Percentiles rank a stretch among this genome's conserved stretches.
Evolutionary conservation across 371 early-diverging fungal genomes (phyloP).

Genomic region (Phascolomyces articulosus): DNA sequence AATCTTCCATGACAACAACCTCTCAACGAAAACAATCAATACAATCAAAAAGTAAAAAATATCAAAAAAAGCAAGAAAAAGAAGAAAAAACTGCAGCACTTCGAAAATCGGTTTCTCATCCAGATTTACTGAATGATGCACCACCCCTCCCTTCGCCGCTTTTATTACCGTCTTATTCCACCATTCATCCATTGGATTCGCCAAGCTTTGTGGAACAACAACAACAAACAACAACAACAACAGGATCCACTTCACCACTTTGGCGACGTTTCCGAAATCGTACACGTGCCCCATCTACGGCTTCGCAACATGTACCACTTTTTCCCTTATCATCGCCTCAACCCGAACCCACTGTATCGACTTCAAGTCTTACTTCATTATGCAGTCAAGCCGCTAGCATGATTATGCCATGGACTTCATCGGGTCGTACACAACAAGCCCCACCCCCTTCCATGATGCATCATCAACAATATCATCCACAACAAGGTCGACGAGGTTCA

Average conservation of each 20-base stretch:
- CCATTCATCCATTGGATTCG: constrained; percentile 7
- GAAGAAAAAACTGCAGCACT: not conserved
- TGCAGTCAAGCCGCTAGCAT: constrained; percentile 20
- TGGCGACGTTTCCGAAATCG: constrained; percentile 10
- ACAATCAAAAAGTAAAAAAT: not conserved
- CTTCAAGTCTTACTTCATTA: constrained; percentile 16
- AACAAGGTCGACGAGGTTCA: not conserved
- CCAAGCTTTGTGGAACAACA: constrained; percentile 4
- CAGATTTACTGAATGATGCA: constrained; percentile 2
- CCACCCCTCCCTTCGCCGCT: not conserved
- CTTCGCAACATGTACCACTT: not conserved
- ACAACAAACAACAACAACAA: not conserved
- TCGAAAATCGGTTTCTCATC: constrained; percentile 8
- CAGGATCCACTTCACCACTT: constrained; percentile 13
- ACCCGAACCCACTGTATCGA: not conserved
- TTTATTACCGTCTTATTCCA: not conserved
- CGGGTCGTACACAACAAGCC: constrained; percentile 8
- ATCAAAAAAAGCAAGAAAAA: not conserved
- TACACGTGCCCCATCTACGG: not conserved
- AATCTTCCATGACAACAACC: constrained; percentile 5
- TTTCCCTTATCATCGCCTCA: not conserved
- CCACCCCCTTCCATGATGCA: constrained; percentile 6
- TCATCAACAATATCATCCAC: not conserved
- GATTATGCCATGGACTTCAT: constrained; percentile 21
- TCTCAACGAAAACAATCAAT: not conserved